Evolutionary conservation across 108 stramenopile genomes (phyloP), one percentile per base, ranked within the genome.

Genomic region (Pseudonitzschia delicatissima): DNA sequence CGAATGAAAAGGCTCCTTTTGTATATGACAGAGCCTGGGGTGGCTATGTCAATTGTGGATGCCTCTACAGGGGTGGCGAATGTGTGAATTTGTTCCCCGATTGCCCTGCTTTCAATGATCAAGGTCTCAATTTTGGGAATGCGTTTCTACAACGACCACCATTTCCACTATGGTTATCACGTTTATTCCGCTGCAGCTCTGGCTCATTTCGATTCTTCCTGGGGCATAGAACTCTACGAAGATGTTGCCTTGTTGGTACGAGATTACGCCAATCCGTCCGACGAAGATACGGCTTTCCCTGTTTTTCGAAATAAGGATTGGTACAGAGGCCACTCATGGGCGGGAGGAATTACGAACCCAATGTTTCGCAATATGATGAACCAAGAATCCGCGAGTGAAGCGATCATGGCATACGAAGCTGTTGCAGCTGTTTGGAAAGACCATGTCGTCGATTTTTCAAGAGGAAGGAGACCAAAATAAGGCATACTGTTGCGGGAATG

Each of bases 141-240:
- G 92, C 70, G 3, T n/a, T 92, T 84, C 32, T 95, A 94, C 79
- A 95, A 95, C 69, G 96, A 96, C 67, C 92, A 93, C 57, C 96
- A 96, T 64, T 96, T 93, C 64, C 95, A 96, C 60, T 87, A 77
- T 52, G 96, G 96, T 15, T 95, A 96, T 67, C 86, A 85, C 57
- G 91, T 95, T 33, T 93, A 91, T 69, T 88, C 90, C 25, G 96
- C 94, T n/a, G 91, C 96, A 6, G 80, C 87, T 8, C 69, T 90
- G 17, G 74, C 91, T 32, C 78, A 89, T 47, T 92, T 86, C 58
- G 79, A 92, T 64, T 74, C 67, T 12, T 73, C 63, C 27, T 96
- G 96, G 96, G 96, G 81, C 26, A 39, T 71, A 37, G 68, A 84
- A 45, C 62, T 87, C 60, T 90, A 84, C 64, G 90, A 96, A 47